A percentile compares a stretch with the other conserved stretches of the same genome.
phyloP scores from a whole-genome alignment of 177 flowering plant genomes.

The Vitis hybrid region DNA sequence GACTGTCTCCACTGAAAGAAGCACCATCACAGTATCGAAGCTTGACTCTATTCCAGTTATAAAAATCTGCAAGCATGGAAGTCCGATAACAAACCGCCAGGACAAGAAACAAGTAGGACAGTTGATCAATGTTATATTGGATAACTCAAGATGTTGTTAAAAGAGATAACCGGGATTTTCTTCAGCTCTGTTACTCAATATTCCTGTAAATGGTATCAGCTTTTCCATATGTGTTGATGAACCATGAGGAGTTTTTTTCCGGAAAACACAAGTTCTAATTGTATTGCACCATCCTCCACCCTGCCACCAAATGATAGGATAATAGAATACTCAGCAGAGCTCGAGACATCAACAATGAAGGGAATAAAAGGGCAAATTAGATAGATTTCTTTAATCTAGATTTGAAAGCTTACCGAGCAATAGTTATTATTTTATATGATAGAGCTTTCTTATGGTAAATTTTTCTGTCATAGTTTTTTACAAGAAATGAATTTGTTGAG shows the following conservation, averaged over 20 bases:
- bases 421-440: too few species aligned
- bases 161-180: conserved; percentile 40
- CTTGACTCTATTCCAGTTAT: conserved; percentile 66
- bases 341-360: too few species aligned
- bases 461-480: too few species aligned
- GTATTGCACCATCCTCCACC: conserved; percentile 58
- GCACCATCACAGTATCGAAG: conserved; percentile 69
- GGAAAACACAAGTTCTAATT: conserved; percentile 30
- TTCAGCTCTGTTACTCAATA: conserved; percentile 39
- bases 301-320: conserved; percentile 12
- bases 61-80: conserved; percentile 43
- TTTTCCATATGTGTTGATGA: conserved; percentile 47
- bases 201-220: conserved; percentile 39
- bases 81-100: too few species aligned
- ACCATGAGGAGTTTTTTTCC: conserved; percentile 45
- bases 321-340: too few species aligned
- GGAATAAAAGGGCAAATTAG: too few species aligned
- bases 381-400: too few species aligned
- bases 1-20: conserved; percentile 51
- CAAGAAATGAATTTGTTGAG: too few species aligned
- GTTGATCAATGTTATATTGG: too few species aligned
- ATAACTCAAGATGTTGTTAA: not conserved
- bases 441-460: too few species aligned
- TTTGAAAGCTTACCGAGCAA: too few species aligned
- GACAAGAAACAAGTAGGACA: not conserved